phyloP scores from a whole-genome alignment of 2,329 filamentous ascomycete species.

The Pseudomassariella vexata region DNA sequence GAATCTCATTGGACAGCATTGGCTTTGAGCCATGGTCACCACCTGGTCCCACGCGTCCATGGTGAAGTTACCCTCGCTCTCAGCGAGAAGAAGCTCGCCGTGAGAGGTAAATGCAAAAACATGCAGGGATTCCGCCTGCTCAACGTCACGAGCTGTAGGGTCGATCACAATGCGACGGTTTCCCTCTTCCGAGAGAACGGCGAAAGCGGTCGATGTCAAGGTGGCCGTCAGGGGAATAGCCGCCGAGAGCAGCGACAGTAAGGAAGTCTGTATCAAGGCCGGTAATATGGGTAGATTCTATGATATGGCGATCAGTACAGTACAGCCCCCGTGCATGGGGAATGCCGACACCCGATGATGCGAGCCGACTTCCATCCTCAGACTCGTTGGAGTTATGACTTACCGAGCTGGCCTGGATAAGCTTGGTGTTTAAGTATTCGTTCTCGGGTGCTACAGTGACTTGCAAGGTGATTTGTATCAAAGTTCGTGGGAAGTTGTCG shows the following conservation, averaged over 20 bases:
- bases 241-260: conserved; percentile 74
- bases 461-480: conserved; percentile 80
- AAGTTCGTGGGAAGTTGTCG: conserved; percentile 67
- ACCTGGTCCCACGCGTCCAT: conserved; percentile 70
- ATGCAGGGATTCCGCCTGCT: conserved; percentile 65
- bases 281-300: conserved; percentile 78
- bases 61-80: conserved; percentile 77
- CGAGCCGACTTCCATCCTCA: no score
- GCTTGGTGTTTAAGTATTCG: conserved; percentile 55
- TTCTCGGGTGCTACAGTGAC: conserved; percentile 64
- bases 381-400: conserved; percentile 22
- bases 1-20: conserved; percentile 50
- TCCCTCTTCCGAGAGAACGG: conserved; percentile 40
- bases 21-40: conserved; percentile 55
- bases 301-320: conserved; percentile 8
- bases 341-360: no score
- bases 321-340: neutral
- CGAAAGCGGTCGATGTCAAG: conserved; percentile 59
- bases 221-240: conserved; percentile 74
- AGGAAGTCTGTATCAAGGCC: conserved; percentile 71
- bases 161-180: conserved; percentile 43
- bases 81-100: conserved; percentile 66
- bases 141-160: conserved; percentile 58
- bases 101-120: conserved; percentile 77
- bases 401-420: conserved; percentile 56